These are phyloP conservation scores for Linderina pennispora DNA, from an alignment of 192 early-diverging fungal genomes.

Conservation along the genomic window DNA sequence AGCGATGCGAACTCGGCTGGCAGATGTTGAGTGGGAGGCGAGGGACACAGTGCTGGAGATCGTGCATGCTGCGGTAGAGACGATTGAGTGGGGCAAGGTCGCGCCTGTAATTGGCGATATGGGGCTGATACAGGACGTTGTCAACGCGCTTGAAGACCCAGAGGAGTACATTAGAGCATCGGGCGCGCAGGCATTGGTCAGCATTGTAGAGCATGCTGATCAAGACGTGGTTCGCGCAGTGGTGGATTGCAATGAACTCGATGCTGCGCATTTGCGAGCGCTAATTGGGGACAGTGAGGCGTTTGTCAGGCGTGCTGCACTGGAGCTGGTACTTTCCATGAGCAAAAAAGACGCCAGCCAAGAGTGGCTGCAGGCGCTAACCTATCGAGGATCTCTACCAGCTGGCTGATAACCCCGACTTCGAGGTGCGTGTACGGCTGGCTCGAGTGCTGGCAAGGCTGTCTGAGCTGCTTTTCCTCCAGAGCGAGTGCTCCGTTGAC, in stretches of 20 bases:
- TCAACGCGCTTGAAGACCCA: slow-evolving; percentile 11
- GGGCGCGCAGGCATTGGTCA: slow-evolving; percentile 13
- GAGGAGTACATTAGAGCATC: slow-evolving; percentile 45
- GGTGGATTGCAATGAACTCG: not conserved
- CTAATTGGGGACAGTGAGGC: slow-evolving; percentile 36
- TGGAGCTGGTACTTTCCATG: slow-evolving; percentile 13
- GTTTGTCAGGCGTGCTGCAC: slow-evolving; percentile 34
- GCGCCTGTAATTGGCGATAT: not conserved
- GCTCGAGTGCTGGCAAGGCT: slow-evolving; percentile 11
- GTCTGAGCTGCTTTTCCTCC: too few relatives aligned
- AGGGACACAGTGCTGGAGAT: slow-evolving; percentile 38
- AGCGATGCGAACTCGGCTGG: slow-evolving; percentile 11
- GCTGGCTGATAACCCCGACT: slow-evolving; percentile 29
- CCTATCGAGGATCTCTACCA: slow-evolving; percentile 9
- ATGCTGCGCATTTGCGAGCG: not conserved
- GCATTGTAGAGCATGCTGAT: slow-evolving; percentile 1
- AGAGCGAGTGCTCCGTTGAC: too few relatives aligned
- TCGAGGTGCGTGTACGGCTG: slow-evolving; percentile 42
- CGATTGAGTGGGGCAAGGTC: not conserved
- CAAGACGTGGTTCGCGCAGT: not conserved
- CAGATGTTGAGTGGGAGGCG: slow-evolving; percentile 39
- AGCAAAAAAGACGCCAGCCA: not conserved
- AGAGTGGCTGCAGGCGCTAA: slow-evolving; percentile 17
- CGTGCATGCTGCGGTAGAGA: not conserved
- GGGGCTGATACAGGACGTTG: slow-evolving; percentile 13